phyloP scores from a whole-genome alignment of 2,329 filamentous ascomycete species.

The Gnomoniopsis sp. region DNA sequence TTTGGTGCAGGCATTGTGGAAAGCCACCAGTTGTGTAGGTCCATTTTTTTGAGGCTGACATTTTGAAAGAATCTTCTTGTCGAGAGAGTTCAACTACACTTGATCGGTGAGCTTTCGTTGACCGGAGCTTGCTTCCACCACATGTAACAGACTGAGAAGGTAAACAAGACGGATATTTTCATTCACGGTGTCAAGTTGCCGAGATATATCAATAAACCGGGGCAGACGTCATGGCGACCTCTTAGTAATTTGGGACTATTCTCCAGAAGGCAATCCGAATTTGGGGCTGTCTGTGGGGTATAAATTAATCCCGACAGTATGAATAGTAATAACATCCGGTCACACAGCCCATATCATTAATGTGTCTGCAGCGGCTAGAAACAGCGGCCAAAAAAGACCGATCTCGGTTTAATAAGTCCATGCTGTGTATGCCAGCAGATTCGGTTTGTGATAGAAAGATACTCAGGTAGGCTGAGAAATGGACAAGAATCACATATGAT shows the following conservation, averaged over 20 bases:
- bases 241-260: background rate
- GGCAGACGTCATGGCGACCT: background rate
- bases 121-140: background rate
- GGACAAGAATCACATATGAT: background rate
- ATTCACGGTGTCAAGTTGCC: background rate
- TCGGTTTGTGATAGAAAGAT: no score
- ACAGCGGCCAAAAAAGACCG: no score
- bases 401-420: no score
- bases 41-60: constrained; percentile 2
- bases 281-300: background rate
- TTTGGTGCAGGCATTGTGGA: constrained; percentile 5
- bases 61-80: background rate
- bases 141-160: background rate
- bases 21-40: constrained; percentile 4
- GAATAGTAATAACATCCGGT: background rate
- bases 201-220: background rate
- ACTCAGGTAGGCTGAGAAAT: no score
- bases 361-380: no score
- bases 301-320: background rate
- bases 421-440: no score
- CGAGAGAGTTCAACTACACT: background rate
- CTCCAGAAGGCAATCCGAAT: background rate
- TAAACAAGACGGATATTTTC: background rate
- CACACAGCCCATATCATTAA: no score
- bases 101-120: background rate